Evolutionary conservation across 441 rosid species (phyloP), one percentile per base, ranked within the genome.

Genomic region (Adansonia grandidieri): DNA sequence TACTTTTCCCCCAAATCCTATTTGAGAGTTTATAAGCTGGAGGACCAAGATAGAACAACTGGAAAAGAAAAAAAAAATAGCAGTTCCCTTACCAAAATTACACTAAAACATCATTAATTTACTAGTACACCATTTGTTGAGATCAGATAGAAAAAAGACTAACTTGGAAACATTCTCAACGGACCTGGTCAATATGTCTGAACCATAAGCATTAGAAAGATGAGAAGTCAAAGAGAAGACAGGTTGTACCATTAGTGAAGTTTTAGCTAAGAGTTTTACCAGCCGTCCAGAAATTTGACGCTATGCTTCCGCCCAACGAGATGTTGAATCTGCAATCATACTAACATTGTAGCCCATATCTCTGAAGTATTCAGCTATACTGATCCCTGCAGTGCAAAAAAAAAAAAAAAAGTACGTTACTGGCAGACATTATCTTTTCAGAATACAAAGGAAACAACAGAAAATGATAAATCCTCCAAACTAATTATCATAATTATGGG

Each of bases 281-380:
- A 97, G 87, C 2, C 99, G 98, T 79, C 98, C 99, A 82, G 99
- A 97, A 83, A 97, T 97, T 92, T 97, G 98, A 89, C 98, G 98
- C 92, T 93, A 85, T 83, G 99, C 99, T 89, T 97, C 99, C 83
- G 99, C 99, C 99, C 98, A 97, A 57, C 99, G 98, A 80, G 99
- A 97, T 42, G 99, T 97, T 67, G 98, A 97, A 89, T 97, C 99
- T 76, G 99, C 99, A 98, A 97, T 97, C 99, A 97, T 97, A 84
- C 99, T 95, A 79, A 97, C 99, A 89, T 97, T 97, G 89, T 89
- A 87, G 32, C 99, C 99, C 98, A 97, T 97, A 85, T 97, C 99
- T 88, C 99, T 92, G 80, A 97, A 97, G 76, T 97, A 97, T 82
- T 97, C 99, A 62, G 99, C 99, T 72, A 97, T 90, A 28, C 98